A percentile compares a stretch with the other conserved stretches of the same genome.
Conservation (phyloP, 1,284 basidiomycete species). For the Cryptococcus depauperatus region DNA sequence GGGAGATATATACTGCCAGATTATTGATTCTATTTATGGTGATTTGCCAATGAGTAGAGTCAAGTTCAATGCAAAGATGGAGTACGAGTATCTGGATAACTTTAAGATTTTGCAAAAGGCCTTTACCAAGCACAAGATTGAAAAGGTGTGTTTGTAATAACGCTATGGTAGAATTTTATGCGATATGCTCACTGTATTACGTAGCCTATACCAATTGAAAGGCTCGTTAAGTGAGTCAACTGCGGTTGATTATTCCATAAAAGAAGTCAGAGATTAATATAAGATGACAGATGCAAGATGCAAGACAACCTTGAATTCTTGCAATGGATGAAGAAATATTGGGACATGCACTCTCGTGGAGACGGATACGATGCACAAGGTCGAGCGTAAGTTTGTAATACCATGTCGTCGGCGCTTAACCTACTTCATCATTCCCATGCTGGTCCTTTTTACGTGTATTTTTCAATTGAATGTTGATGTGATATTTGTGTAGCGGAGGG, state of each 20-base stretch:
- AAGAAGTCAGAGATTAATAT: background rate
- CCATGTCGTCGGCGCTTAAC: background rate
- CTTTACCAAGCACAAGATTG: slow-evolving; percentile 82
- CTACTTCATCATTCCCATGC: background rate
- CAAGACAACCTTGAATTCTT: slow-evolving; percentile 99
- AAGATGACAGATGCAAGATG: slow-evolving; percentile 74
- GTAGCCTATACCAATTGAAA: slow-evolving; percentile 88
- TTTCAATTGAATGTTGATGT: background rate
- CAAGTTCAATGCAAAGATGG: slow-evolving; percentile 88
- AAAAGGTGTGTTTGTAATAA: slow-evolving; percentile 59
- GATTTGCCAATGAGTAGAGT: slow-evolving; percentile 80
- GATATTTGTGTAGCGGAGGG: slow-evolving; percentile 7
- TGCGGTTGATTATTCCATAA: background rate
- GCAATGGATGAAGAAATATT: slow-evolving; percentile 94
- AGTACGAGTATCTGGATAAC: slow-evolving; percentile 93
- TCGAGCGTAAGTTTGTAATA: slow-evolving; percentile 23
- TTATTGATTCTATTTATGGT: slow-evolving; percentile 38
- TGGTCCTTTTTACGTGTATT: background rate
- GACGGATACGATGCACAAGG: slow-evolving; percentile 81
- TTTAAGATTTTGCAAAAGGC: slow-evolving; percentile 87
- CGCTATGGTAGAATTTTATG: background rate
- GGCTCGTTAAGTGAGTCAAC: slow-evolving; percentile 60
- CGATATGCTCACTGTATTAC: background rate
- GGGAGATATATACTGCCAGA: slow-evolving; percentile 80
- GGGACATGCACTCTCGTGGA: slow-evolving; percentile 86